These are phyloP conservation scores for Aspergillus brasiliensis DNA, from an alignment of 2,329 filamentous ascomycete species.

Conservation along the genomic window DNA sequence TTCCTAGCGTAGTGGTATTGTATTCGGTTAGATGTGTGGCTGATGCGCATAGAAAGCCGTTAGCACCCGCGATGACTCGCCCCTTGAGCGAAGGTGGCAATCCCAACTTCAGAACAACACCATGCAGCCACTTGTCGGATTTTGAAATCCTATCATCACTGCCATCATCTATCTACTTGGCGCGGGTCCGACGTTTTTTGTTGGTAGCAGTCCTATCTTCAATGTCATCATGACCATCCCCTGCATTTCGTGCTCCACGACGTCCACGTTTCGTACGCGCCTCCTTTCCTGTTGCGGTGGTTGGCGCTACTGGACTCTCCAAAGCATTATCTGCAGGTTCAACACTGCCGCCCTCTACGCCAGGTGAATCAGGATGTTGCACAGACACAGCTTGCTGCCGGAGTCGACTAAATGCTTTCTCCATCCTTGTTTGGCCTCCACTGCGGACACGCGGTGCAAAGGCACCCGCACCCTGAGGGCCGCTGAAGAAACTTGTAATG, in stretches of 20 bases:
- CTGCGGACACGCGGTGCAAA: slow-evolving; percentile 70
- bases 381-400: slow-evolving; percentile 54
- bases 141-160: no score
- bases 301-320: not conserved
- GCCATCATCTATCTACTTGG: not conserved
- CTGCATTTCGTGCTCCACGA: slow-evolving; percentile 7
- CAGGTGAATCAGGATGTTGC: slow-evolving; percentile 12
- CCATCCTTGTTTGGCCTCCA: slow-evolving; percentile 71
- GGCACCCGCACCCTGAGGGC: slow-evolving; percentile 58
- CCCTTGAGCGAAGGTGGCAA: no score
- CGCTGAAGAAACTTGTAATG: slow-evolving; percentile 89
- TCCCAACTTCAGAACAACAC: no score
- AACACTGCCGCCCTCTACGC: not conserved
- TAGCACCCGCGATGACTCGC: no score
- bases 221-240: slow-evolving; percentile 1
- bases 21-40: no score
- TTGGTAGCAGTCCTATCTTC: slow-evolving; percentile 17
- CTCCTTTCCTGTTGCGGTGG: slow-evolving; percentile 11
- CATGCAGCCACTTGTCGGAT: no score
- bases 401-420: slow-evolving; percentile 70
- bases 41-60: no score
- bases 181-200: slow-evolving; percentile 31
- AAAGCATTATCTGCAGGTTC: slow-evolving; percentile 5
- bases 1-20: no score
- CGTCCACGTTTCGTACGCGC: slow-evolving; percentile 20